A percentile compares a stretch with the other conserved stretches of the same genome.
Conservation (phyloP, 495 filamentous ascomycete species). For the Trichoderma reesei region DNA sequence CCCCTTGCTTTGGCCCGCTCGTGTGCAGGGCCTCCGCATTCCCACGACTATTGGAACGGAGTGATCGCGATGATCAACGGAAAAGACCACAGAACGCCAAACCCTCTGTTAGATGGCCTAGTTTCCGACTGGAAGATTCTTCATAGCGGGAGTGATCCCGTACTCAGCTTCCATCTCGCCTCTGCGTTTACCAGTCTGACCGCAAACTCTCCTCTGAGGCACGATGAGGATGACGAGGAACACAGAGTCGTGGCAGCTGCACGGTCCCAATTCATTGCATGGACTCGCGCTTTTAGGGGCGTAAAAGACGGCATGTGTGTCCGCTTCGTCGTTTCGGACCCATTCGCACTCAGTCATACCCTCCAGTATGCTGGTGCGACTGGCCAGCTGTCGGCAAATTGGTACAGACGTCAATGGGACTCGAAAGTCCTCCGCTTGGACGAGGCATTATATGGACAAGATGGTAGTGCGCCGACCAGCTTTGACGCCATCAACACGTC, state of each 20-base stretch:
- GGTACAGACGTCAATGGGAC: constrained; percentile 20
- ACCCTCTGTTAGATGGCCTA: constrained; percentile 25
- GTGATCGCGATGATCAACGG: constrained; percentile 17
- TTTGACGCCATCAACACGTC: constrained; percentile 55
- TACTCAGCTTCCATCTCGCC: constrained; percentile 37
- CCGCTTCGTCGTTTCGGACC: constrained; percentile 36
- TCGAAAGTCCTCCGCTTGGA: constrained; percentile 28
- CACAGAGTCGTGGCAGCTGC: constrained; percentile 16
- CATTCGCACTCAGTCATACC: constrained; percentile 36
- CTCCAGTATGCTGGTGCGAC: constrained; percentile 26
- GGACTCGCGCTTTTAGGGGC: constrained; percentile 24
- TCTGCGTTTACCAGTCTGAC: constrained; percentile 19
- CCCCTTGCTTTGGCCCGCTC: constrained; percentile 15
- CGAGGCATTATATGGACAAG: constrained; percentile 27
- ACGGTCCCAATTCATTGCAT: constrained; percentile 23
- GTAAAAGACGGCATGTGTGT: constrained; percentile 23
- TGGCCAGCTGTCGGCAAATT: constrained; percentile 17
- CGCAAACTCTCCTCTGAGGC: constrained; percentile 11
- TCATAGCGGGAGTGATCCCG: constrained; percentile 35
- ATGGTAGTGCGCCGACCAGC: constrained; percentile 24
- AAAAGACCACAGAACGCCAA: constrained; percentile 15
- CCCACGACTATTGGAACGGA: constrained; percentile 26
- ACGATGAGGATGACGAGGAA: not conserved
- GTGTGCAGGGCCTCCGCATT: constrained; percentile 19
- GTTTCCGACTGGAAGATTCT: constrained; percentile 15